phyloP scores from a whole-genome alignment of 495 filamentous ascomycete species.

The Podospora conica region DNA sequence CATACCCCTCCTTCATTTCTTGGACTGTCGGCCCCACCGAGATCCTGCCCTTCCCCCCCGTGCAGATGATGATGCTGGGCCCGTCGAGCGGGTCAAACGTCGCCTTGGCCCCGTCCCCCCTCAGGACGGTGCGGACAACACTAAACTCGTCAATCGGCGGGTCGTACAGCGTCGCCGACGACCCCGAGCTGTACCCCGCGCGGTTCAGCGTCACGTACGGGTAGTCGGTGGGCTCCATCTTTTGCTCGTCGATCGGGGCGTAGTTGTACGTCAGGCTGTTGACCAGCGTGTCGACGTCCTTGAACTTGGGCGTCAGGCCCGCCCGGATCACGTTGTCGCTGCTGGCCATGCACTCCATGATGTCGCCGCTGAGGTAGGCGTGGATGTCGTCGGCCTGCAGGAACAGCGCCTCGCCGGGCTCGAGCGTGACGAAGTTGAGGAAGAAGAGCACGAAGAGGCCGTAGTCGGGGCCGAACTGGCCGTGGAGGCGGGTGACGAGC shows the following conservation, averaged over 20 bases:
- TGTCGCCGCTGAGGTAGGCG: constrained; percentile 91
- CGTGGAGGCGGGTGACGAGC: constrained; percentile 67
- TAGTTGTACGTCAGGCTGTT: constrained; percentile 91
- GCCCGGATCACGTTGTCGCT: constrained; percentile 97
- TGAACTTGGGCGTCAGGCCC: constrained; percentile 96
- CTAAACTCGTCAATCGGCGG: constrained; percentile 96
- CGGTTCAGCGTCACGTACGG: constrained; percentile 75
- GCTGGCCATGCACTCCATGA: constrained; percentile 98
- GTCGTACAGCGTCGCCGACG: constrained; percentile 69
- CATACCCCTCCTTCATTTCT: constrained; percentile 63
- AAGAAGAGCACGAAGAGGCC: constrained; percentile 45
- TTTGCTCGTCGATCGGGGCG: constrained; percentile 88
- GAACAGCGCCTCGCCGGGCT: constrained; percentile 91
- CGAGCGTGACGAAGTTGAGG: constrained; percentile 47
- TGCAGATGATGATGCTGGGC: constrained; percentile 89
- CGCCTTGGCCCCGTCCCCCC: constrained; percentile 64
- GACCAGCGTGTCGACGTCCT: constrained; percentile 88
- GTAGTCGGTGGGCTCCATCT: constrained; percentile 79
- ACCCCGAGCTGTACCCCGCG: constrained; percentile 67
- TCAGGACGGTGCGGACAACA: constrained; percentile 75
- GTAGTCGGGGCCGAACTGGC: constrained; percentile 40
- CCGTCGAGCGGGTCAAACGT: constrained; percentile 83
- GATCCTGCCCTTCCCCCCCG: constrained; percentile 71
- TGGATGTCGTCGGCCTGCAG: constrained; percentile 94
- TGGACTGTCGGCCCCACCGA: constrained; percentile 68